Evolutionary conservation across 805 yeast genomes (phyloP), one percentile per base, ranked within the genome.

Genomic region (Lipomyces yamadae): DNA sequence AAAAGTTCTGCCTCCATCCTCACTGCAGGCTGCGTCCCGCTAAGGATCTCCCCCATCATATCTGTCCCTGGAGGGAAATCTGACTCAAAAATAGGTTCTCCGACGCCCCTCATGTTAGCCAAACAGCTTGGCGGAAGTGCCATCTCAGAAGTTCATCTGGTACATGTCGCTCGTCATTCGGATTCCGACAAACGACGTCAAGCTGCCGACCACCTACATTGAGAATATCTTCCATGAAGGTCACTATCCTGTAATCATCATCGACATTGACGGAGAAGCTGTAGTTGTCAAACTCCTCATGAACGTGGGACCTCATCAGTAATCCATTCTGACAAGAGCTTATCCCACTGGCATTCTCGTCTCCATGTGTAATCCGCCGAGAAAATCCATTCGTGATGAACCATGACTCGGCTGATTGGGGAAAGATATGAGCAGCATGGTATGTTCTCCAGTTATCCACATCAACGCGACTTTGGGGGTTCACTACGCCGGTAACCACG

Each of bases 321-420:
- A 52, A 32, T 18, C 55, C 55, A 52, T 52, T 52, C 32, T 52
- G 33, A 52, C 55, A 52, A 52, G 55, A 52, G 55, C 18, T 52
- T 52, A 52, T 52, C 4, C 55, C 55, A 1, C 32, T 18, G 1
- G 3, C 33, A n/a, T 3, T 52, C 1, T 30, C 55, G 24, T 10
- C 18, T 13, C 11, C 18, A 18, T 29, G 5, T 24, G 33, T 52
- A 4, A 30, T 13, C 8, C 6, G 18, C 32, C 7, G 55, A 18
- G 55, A 11, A 52, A 24, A 52, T 24, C 7, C 7, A 10, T 24
- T 7, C 4, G 32, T 7, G 18, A 4, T 52, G 55, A 52, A 52
- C 2, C 4, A 32, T 18, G 18, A 30, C 24, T 52, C 55, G 6
- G 18, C 32, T 2, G 55, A 52, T 3, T 18, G 6, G 2, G 55